A percentile compares a stretch with the other conserved stretches of the same genome.
Conservation (phyloP, 805 yeast species). For the Dipodascopsis uninucleata region DNA sequence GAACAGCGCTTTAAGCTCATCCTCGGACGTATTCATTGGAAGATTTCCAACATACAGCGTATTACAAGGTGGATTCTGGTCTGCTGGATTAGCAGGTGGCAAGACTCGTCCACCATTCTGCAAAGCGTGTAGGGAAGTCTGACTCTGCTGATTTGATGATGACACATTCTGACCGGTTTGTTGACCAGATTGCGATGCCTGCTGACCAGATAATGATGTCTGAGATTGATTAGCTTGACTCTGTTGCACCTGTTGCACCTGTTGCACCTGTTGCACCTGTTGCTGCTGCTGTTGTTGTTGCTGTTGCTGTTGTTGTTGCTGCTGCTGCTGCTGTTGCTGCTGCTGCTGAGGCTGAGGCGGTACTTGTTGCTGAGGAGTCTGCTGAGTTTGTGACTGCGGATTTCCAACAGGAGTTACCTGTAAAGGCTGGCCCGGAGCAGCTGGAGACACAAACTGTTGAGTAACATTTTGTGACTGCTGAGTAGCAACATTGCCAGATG, state of each 20-base stretch:
- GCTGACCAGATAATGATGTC: slow-evolving; percentile 3
- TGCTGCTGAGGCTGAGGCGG: slow-evolving; percentile 9
- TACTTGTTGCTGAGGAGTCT: neutral
- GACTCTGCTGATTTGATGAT: too few species aligned
- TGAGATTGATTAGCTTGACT: neutral
- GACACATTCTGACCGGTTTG: slow-evolving; percentile 3
- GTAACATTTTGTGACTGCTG: too few species aligned
- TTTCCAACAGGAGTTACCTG: too few species aligned
- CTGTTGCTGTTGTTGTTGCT: neutral
- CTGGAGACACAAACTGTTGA: too few species aligned
- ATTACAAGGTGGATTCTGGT: slow-evolving; percentile 98
- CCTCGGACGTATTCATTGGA: slow-evolving; percentile 95
- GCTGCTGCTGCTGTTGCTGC: slow-evolving; percentile 10
- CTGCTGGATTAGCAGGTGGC: slow-evolving; percentile 87
- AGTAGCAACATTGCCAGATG: too few species aligned
- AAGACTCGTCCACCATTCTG: slow-evolving; percentile 41
- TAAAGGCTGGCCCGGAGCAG: too few species aligned
- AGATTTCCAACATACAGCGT: slow-evolving; percentile 94
- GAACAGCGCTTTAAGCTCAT: slow-evolving; percentile 81
- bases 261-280: slow-evolving; percentile 1
- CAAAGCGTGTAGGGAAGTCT: slow-evolving; percentile 37
- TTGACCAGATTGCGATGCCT: slow-evolving; percentile 6
- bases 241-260: slow-evolving; percentile 5
- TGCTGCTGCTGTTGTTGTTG: slow-evolving; percentile 2
- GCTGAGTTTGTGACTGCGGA: neutral